A percentile compares a stretch with the other conserved stretches of the same genome.
Evolutionary conservation across 148 eudicot genomes (phyloP).

Genomic region (Drosera capensis): DNA sequence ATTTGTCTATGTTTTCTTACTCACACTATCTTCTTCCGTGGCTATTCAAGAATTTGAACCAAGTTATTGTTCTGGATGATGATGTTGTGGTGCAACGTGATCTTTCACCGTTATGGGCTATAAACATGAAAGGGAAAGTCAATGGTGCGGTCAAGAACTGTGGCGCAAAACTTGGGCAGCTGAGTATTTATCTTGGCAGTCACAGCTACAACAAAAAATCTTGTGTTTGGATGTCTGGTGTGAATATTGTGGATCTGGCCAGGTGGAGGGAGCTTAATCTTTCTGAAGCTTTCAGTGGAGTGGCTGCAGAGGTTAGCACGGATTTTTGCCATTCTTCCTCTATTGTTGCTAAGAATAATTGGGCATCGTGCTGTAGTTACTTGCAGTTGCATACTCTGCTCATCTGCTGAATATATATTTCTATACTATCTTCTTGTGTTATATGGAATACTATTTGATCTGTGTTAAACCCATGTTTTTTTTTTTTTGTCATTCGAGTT

Average conservation of each 20-base stretch:
- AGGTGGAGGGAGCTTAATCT: conserved; percentile 70
- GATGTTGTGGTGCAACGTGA: conserved; percentile 79
- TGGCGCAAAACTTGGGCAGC: conserved; percentile 45
- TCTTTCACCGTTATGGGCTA: conserved; percentile 61
- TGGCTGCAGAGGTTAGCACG: conserved; percentile 43
- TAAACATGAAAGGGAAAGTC: conserved; percentile 65
- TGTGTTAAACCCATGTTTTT: too few relatives aligned
- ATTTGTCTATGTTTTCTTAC: conserved; percentile 59
- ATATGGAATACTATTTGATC: too few relatives aligned
- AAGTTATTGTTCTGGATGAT: conserved; percentile 77
- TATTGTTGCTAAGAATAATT: conserved; percentile 1
- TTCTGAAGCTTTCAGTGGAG: conserved; percentile 34
- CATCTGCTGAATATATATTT: too few relatives aligned
- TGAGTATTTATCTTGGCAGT: conserved; percentile 36
- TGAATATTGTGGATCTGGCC: conserved; percentile 69
- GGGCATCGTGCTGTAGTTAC: not conserved
- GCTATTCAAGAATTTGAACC: conserved; percentile 46
- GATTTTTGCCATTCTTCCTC: conserved; percentile 2
- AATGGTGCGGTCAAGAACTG: conserved; percentile 74
- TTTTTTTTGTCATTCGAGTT: too few relatives aligned
- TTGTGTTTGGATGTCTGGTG: conserved; percentile 91
- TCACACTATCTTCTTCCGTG: conserved; percentile 73
- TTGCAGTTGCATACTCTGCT: too few relatives aligned
- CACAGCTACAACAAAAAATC: conserved; percentile 27
- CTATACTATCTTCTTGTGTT: too few relatives aligned